phyloP scores from a whole-genome alignment of 2,329 filamentous ascomycete species.

The Penicillium olsonii region DNA sequence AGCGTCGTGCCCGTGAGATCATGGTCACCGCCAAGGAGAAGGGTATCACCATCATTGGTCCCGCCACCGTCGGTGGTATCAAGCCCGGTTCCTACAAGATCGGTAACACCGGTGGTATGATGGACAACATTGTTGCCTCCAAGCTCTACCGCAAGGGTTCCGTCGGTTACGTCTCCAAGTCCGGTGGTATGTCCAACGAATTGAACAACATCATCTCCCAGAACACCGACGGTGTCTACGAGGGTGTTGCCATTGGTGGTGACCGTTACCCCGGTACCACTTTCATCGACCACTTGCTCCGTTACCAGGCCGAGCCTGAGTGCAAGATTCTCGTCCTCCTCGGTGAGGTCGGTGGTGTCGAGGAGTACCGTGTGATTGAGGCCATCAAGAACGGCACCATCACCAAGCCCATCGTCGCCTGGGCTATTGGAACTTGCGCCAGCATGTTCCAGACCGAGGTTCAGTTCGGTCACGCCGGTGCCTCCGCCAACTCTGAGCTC shows the following conservation, averaged over 20 bases:
- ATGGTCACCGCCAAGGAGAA: slow-evolving; percentile 96
- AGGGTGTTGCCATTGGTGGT: slow-evolving; percentile 99
- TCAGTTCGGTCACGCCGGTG: slow-evolving; percentile 97
- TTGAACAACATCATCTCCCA: slow-evolving; percentile 99
- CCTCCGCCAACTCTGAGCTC: slow-evolving; percentile 98
- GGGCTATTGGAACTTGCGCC: slow-evolving; percentile 98
- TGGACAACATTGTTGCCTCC: slow-evolving; percentile 99
- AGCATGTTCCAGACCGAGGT: slow-evolving; percentile 99
- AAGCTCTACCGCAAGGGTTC: slow-evolving; percentile 99
- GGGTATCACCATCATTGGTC: slow-evolving; percentile 98
- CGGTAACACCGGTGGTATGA: slow-evolving; percentile 99
- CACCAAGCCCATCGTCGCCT: slow-evolving; percentile 98
- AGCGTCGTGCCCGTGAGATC: slow-evolving; percentile 97
- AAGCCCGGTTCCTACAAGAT: slow-evolving; percentile 99
- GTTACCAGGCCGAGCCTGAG: slow-evolving; percentile 93
- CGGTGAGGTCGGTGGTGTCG: slow-evolving; percentile 97
- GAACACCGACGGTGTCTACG: slow-evolving; percentile 95
- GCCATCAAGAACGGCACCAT: slow-evolving; percentile 92
- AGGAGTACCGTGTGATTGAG: slow-evolving; percentile 99
- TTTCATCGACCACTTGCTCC: slow-evolving; percentile 97
- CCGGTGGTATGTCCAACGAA: slow-evolving; percentile 99
- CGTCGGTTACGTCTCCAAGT: slow-evolving; percentile 99
- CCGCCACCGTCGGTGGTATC: slow-evolving; percentile 97
- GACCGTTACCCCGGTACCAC: slow-evolving; percentile 98
- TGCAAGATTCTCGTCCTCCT: slow-evolving; percentile 97